Evolutionary conservation across 331 rosid genomes (phyloP).

Genomic region (Rosa hybrid): DNA sequence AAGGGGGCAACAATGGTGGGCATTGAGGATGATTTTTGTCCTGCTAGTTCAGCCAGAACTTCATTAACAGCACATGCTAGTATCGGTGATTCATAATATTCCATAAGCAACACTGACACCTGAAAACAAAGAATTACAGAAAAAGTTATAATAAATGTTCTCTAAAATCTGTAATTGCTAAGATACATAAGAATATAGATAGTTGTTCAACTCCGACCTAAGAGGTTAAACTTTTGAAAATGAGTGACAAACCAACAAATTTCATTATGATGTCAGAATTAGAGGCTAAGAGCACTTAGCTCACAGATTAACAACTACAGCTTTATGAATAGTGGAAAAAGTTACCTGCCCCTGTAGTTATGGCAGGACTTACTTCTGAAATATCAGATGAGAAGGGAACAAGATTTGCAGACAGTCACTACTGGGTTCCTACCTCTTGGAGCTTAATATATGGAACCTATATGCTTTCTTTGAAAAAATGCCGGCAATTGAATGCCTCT

Average conservation of each 20-base stretch:
- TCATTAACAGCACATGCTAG: slow-evolving; percentile 72
- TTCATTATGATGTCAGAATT: neutral
- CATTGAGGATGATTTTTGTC: slow-evolving; percentile 34
- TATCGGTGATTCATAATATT: slow-evolving; percentile 64
- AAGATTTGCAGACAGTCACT: neutral
- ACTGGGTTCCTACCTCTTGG: neutral
- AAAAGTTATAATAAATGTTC: neutral
- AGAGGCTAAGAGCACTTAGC: neutral
- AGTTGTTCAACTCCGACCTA: neutral
- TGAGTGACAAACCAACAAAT: neutral
- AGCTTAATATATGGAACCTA: neutral
- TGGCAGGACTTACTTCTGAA: neutral
- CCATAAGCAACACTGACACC: slow-evolving; percentile 69
- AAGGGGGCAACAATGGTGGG: slow-evolving; percentile 65
- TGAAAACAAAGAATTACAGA: slow-evolving; percentile 30
- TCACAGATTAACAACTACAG: neutral
- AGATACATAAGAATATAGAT: slow-evolving; percentile 1
- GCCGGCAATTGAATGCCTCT: neutral
- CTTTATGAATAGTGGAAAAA: neutral
- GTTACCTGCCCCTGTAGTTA: neutral
- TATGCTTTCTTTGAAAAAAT: neutral
- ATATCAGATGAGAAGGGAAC: neutral
- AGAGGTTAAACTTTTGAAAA: neutral
- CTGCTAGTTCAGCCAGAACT: slow-evolving; percentile 51
- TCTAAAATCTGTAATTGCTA: neutral